phyloP scores from a whole-genome alignment of 345 rosid species.

The Citrus reticulata region DNA sequence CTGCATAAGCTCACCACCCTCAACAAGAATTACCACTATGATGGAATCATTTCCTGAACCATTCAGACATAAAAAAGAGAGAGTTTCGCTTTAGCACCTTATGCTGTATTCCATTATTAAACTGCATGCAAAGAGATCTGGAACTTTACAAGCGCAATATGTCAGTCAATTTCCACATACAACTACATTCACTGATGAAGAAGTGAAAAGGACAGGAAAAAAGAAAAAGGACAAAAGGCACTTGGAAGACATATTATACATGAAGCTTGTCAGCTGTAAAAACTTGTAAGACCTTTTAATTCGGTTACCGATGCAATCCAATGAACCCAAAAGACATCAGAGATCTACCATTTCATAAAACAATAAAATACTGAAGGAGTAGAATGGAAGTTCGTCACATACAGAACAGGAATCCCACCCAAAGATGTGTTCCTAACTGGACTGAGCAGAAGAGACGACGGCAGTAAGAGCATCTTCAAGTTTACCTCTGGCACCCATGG shows the following conservation, averaged over 20 bases:
- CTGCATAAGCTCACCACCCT: not conserved
- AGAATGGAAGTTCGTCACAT: conserved; percentile 8
- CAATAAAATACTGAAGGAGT: conserved; percentile 5
- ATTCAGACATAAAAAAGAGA: not conserved
- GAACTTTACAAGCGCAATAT: conserved; percentile 47
- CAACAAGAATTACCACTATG: not conserved
- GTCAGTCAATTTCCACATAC: conserved; percentile 21
- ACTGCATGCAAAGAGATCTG: conserved; percentile 35
- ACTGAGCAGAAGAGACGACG: conserved; percentile 37
- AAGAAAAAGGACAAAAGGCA: conserved; percentile 16
- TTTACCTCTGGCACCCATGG: conserved; percentile 31
- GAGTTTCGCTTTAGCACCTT: conserved; percentile 1
- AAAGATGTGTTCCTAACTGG: conserved; percentile 42
- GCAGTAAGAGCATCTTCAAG: conserved; percentile 35
- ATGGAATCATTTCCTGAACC: not conserved
- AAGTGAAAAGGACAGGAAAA: conserved; percentile 12
- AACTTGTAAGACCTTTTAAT: conserved; percentile 28
- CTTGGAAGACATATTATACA: conserved; percentile 45
- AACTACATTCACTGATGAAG: conserved; percentile 16
- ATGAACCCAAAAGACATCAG: conserved; percentile 17
- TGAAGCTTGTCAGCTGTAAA: conserved; percentile 31
- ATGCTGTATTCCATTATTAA: conserved; percentile 29
- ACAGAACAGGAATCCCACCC: conserved; percentile 14
- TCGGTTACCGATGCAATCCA: conserved; percentile 16
- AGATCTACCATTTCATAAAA: conserved; percentile 22